Evolutionary conservation across 2,329 filamentous ascomycete genomes (phyloP).

Genomic region (Diaporthe eres): DNA sequence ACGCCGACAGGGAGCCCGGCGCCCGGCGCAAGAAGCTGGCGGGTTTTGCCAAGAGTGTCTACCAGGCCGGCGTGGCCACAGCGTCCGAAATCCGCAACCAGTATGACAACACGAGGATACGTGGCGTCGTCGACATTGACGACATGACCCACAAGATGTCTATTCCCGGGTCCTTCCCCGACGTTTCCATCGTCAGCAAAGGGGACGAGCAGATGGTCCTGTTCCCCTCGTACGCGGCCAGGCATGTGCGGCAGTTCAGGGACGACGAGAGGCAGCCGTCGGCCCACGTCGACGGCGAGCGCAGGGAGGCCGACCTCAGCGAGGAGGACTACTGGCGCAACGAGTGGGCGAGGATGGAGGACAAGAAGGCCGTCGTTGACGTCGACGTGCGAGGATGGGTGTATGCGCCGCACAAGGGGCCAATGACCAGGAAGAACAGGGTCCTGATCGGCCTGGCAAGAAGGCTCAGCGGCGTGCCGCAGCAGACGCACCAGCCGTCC

Average conservation of each 20-base stretch:
- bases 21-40: conserved; percentile 84
- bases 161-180: conserved; percentile 85
- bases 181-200: conserved; percentile 83
- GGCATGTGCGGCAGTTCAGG: conserved; percentile 76
- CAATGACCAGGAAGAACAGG: conserved; percentile 88
- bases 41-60: conserved; percentile 70
- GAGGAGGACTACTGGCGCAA: conserved; percentile 82
- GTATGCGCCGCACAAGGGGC: conserved; percentile 87
- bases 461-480: conserved; percentile 88
- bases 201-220: conserved; percentile 94
- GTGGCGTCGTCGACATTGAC: conserved; percentile 52
- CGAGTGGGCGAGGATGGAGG: conserved; percentile 85
- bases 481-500: conserved; percentile 65
- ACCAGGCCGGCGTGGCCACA: conserved; percentile 68
- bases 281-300: conserved; percentile 12
- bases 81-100: conserved; percentile 72
- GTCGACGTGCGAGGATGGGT: conserved; percentile 97
- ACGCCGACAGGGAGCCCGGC: conserved; percentile 69
- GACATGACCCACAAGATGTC: conserved; percentile 55
- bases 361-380: conserved; percentile 89
- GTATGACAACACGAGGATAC: conserved; percentile 67
- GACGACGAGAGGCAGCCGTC: conserved; percentile 51
- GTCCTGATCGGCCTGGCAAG: conserved; percentile 88
- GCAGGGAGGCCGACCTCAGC: conserved; percentile 57
- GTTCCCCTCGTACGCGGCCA: conserved; percentile 93